Conservation (phyloP, 2,329 filamentous ascomycete species). For the Macroventuria anomochaeta region DNA sequence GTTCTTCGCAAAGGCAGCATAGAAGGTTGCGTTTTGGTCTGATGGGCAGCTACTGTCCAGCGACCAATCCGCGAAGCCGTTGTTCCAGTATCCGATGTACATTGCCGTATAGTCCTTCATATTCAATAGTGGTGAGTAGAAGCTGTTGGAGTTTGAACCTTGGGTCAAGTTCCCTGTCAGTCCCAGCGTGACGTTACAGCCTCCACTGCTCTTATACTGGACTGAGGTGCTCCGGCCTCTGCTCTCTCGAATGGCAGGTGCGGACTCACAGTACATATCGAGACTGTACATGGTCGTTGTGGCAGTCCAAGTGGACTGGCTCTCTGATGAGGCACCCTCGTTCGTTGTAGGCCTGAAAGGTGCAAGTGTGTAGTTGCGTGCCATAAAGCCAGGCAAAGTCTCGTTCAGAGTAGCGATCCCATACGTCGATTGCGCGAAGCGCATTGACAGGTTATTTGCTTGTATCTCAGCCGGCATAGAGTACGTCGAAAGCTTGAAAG, state of each 20-base stretch:
- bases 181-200: conserved; percentile 24
- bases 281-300: conserved; percentile 42
- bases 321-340: neutral
- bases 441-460: conserved; percentile 35
- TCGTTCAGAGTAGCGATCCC: conserved; percentile 58
- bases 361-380: conserved; percentile 50
- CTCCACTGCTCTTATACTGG: conserved; percentile 26
- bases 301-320: conserved; percentile 30
- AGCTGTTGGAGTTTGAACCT: neutral
- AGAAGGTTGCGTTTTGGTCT: conserved; percentile 45
- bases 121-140: neutral
- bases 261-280: conserved; percentile 44
- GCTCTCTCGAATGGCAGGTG: neutral
- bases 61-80: conserved; percentile 43
- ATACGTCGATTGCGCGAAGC: conserved; percentile 56
- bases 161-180: conserved; percentile 24
- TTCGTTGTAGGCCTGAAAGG: conserved; percentile 51
- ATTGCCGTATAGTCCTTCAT: conserved; percentile 38
- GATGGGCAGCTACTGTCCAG: conserved; percentile 40
- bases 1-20: conserved; percentile 23
- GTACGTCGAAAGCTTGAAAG: conserved; percentile 30
- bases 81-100: conserved; percentile 55
- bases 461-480: conserved; percentile 44
- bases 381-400: conserved; percentile 53
- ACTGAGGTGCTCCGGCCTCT: no score